Evolutionary conservation across 352 stramenopile genomes (phyloP), one percentile per base, ranked within the genome.

Genomic region (Phytophthora cactorum): DNA sequence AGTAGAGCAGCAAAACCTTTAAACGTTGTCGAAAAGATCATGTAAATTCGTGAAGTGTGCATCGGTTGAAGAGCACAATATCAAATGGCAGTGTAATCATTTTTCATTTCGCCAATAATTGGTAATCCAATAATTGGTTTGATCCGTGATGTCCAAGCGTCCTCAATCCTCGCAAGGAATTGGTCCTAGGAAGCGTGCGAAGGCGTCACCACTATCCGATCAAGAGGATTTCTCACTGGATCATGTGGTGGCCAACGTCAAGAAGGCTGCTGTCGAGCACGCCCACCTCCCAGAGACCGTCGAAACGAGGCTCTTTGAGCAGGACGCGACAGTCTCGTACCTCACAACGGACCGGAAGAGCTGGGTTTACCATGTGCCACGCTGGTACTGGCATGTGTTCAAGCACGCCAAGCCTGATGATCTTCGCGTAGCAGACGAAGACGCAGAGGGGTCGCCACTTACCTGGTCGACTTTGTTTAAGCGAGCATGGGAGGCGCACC

Each of bases 351-450:
- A 81, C 49, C 59, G 44, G 49, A 66, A 59, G 29, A 92, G 84
- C 49, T 92, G 81, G 84, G 54, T 92, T 15, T 88, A 84, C 45
- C 70, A 86, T 58, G 74, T 86, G 3, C 84, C 84, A 28, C 63
- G 55, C 2, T 92, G 84, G 84, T 89, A 88, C 54, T 63, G 50
- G 8, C 60, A 64, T 27, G 49, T 89, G 2, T 86, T 78, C 15
- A 6, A 77, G 25, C 43, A 78, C 17, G 67, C 49, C 10, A 65
- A 57, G 4, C 44, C 29, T 8, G 62, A 74, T 4, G 63, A 75
- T 0, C 22, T 71, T 36, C 47, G 17, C 6, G 59, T 25, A 44
- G 31, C 59, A 41, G 14, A 38, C 25, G 38, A 66, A 27, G 47
- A 51, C 29, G 17, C 8, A 32, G 43, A 53, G 11, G n/a, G 56